Evolutionary conservation across 257 asterid genomes (phyloP).

Genomic region (Nicotiana tomentosiformis): DNA sequence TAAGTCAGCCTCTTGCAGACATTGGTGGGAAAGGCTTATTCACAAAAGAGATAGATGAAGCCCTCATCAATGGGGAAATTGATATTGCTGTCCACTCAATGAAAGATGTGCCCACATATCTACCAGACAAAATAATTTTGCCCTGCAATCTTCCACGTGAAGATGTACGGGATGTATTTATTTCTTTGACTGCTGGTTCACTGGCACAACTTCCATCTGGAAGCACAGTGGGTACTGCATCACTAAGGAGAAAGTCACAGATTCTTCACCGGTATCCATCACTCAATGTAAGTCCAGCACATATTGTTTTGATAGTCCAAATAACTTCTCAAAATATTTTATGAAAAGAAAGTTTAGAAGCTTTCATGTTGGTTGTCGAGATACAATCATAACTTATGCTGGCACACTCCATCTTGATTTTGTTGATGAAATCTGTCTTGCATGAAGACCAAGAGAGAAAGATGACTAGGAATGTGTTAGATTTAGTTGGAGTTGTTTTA

Average conservation of each 20-base stretch:
- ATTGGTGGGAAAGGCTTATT: constrained; percentile 96
- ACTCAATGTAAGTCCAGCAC: constrained; percentile 38
- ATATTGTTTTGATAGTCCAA: not conserved
- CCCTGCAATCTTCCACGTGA: constrained; percentile 97
- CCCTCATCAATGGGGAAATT: constrained; percentile 70
- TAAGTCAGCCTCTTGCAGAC: constrained; percentile 92
- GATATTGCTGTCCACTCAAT: constrained; percentile 95
- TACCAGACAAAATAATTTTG: constrained; percentile 64
- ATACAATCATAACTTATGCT: not conserved
- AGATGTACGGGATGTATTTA: constrained; percentile 93
- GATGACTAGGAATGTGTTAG: not conserved
- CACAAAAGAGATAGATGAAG: constrained; percentile 94
- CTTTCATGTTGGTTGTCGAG: not conserved
- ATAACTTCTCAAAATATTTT: not conserved
- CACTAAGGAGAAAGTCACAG: constrained; percentile 89
- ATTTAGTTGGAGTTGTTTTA: not conserved
- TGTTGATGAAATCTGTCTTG: not conserved
- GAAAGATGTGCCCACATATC: constrained; percentile 96
- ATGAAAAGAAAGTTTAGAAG: not conserved
- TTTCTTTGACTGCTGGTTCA: constrained; percentile 65
- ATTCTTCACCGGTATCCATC: constrained; percentile 76
- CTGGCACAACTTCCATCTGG: constrained; percentile 80
- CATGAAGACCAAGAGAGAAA: not conserved
- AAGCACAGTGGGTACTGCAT: constrained; percentile 84
- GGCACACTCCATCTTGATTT: not conserved